phyloP scores from a whole-genome alignment of 306 rosid species.

The Prunus mume region DNA sequence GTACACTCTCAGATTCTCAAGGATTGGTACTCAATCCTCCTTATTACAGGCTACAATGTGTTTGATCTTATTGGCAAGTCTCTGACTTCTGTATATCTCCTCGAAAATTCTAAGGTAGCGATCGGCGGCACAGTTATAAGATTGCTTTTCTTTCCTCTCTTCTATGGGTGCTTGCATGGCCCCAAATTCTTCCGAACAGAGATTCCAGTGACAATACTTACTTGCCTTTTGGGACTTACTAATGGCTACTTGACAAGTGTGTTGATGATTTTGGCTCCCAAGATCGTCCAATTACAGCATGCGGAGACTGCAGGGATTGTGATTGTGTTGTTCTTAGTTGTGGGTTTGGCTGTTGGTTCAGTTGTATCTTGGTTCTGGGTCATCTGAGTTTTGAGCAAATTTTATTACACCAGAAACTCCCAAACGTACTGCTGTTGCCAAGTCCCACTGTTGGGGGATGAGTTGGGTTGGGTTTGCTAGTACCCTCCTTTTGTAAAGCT shows the following conservation, averaged over 20 bases:
- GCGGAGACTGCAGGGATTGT: constrained; percentile 83
- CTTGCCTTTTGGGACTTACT: constrained; percentile 79
- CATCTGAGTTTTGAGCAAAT: constrained; percentile 38
- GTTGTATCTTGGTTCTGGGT: constrained; percentile 89
- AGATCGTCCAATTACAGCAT: constrained; percentile 63
- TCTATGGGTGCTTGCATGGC: constrained; percentile 75
- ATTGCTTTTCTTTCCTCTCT: constrained; percentile 80
- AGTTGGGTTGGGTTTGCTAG: no score
- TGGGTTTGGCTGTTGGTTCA: constrained; percentile 80
- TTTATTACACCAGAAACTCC: neutral
- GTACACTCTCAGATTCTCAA: constrained; percentile 73
- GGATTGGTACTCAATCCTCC: constrained; percentile 82
- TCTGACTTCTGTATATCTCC: constrained; percentile 63
- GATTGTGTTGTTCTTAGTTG: constrained; percentile 60
- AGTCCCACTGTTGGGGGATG: neutral
- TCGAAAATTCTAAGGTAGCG: constrained; percentile 55
- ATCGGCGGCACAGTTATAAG: constrained; percentile 59
- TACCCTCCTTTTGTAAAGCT: constrained; percentile 6
- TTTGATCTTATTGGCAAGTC: constrained; percentile 85
- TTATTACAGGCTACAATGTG: constrained; percentile 68
- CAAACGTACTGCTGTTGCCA: neutral
- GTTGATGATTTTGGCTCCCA: constrained; percentile 79
- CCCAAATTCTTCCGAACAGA: constrained; percentile 74
- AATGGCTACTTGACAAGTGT: constrained; percentile 90
- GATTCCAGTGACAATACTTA: constrained; percentile 66